These are phyloP conservation scores for Cetradonia linearis DNA, from an alignment of 495 filamentous ascomycete species.

Conservation along the genomic window DNA sequence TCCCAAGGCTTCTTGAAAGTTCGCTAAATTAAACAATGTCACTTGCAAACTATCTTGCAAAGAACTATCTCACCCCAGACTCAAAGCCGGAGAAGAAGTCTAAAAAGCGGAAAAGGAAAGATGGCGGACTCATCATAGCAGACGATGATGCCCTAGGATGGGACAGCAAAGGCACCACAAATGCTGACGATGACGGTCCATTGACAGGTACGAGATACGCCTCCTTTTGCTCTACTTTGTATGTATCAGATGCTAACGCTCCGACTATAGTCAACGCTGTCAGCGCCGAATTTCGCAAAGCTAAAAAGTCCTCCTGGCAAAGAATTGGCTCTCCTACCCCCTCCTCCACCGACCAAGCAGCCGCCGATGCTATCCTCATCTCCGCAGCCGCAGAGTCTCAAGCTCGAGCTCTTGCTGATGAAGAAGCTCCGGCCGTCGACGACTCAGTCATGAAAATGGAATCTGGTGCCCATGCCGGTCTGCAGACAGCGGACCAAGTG, in stretches of 20 bases:
- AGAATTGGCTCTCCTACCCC: slow-evolving; percentile 47
- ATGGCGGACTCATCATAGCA: slow-evolving; percentile 68
- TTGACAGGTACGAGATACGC: slow-evolving; percentile 25
- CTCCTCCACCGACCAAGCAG: slow-evolving; percentile 45
- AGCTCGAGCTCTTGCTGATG: slow-evolving; percentile 35
- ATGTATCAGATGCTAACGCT: slow-evolving; percentile 5
- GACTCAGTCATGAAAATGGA: slow-evolving; percentile 49
- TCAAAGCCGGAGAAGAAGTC: slow-evolving; percentile 62
- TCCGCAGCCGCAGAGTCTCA: slow-evolving; percentile 56
- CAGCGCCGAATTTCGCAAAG: slow-evolving; percentile 61
- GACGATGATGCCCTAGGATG: slow-evolving; percentile 82
- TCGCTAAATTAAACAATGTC: slow-evolving; percentile 29
- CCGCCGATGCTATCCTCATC: slow-evolving; percentile 76
- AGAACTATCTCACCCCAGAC: slow-evolving; percentile 85
- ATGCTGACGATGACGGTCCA: slow-evolving; percentile 38
- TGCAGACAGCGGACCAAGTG: slow-evolving; percentile 74
- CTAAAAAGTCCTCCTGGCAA: slow-evolving; percentile 73
- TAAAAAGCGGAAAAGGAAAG: slow-evolving; percentile 70
- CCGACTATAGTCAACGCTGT: slow-evolving; percentile 37
- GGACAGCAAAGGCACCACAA: slow-evolving; percentile 33
- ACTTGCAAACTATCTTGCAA: slow-evolving; percentile 81
- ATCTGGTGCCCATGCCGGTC: slow-evolving; percentile 72
- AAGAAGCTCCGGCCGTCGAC: slow-evolving; percentile 37
- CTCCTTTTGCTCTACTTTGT: neutral
- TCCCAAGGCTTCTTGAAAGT: neutral